Percentiles rank a stretch among this genome's conserved stretches.
phyloP scores from a whole-genome alignment of 1,284 basidiomycete species.

The Rhizopogon hawkerae region DNA sequence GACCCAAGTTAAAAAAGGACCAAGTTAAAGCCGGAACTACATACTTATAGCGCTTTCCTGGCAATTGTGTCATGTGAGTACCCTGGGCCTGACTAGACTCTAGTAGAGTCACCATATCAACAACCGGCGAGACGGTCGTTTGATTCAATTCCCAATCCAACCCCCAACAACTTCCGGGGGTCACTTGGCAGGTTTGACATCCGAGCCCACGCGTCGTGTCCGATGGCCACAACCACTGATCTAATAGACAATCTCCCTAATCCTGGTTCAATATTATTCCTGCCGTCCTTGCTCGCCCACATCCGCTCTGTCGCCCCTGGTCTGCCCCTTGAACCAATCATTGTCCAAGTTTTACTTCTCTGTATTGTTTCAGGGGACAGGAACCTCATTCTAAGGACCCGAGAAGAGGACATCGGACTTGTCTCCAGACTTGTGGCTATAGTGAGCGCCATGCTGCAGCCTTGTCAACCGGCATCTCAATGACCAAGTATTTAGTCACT shows the following conservation, averaged over 20 bases:
- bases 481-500: constrained; percentile 9
- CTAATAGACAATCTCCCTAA: constrained; percentile 12
- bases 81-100: no score
- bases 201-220: no score
- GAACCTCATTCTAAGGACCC: constrained; percentile 52
- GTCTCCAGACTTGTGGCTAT: constrained; percentile 46
- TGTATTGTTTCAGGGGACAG: constrained; percentile 53
- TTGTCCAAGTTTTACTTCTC: constrained; percentile 59
- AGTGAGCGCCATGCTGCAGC: constrained; percentile 34
- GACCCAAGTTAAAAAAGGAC: background rate
- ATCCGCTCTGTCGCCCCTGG: constrained; percentile 36
- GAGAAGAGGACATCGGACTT: constrained; percentile 50
- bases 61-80: background rate
- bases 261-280: constrained; percentile 44
- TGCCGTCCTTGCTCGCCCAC: constrained; percentile 41
- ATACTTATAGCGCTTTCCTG: no score
- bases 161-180: no score
- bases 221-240: constrained; percentile 8
- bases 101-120: background rate
- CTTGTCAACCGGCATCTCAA: background rate
- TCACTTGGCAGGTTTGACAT: no score
- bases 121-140: background rate
- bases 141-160: background rate
- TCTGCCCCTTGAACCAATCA: constrained; percentile 50
- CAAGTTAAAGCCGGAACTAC: no score